These are phyloP conservation scores for Keithomyces neogunnii DNA, from an alignment of 2,329 filamentous ascomycete genomes.

Conservation along the genomic window DNA sequence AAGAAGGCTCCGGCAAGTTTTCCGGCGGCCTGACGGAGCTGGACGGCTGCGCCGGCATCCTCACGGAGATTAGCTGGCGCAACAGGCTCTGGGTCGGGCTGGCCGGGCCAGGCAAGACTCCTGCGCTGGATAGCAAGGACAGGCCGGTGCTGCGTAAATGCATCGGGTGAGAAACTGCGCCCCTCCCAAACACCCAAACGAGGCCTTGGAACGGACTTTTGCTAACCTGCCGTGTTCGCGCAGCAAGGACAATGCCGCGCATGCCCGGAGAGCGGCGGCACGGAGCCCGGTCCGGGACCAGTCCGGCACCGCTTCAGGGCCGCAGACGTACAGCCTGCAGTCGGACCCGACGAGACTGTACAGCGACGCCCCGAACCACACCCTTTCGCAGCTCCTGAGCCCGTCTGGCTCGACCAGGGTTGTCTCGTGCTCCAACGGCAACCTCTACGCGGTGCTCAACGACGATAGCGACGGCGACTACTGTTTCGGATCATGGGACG, in stretches of 20 bases:
- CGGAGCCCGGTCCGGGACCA: not conserved
- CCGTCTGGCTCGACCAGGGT: slow-evolving; percentile 13
- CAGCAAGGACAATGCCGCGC: not conserved
- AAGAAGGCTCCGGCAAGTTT: slow-evolving; percentile 5
- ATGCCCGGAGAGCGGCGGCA: not conserved
- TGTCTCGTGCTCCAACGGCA: slow-evolving; percentile 24
- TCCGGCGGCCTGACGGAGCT: slow-evolving; percentile 12
- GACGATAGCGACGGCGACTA: slow-evolving; percentile 11
- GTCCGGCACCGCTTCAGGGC: not conserved
- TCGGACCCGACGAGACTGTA: slow-evolving; percentile 8
- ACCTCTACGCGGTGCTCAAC: slow-evolving; percentile 20
- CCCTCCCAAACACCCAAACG: too few relatives aligned
- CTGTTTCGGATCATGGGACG: slow-evolving; percentile 17
- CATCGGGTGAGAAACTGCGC: slow-evolving; percentile 12
- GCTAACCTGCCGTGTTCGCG: not conserved
- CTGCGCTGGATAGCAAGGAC: slow-evolving; percentile 16
- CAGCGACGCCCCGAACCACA: slow-evolving; percentile 12
- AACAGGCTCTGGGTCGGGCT: slow-evolving; percentile 16
- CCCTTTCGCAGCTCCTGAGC: slow-evolving; percentile 14
- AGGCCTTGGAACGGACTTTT: not conserved
- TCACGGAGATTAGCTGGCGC: slow-evolving; percentile 18
- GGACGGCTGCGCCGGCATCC: slow-evolving; percentile 18
- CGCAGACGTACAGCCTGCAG: slow-evolving; percentile 2
- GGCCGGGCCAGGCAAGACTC: slow-evolving; percentile 7
- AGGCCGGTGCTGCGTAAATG: slow-evolving; percentile 13